These are phyloP conservation scores for Colletotrichum sp. DNA, from an alignment of 2,329 filamentous ascomycete species.

Conservation along the genomic window DNA sequence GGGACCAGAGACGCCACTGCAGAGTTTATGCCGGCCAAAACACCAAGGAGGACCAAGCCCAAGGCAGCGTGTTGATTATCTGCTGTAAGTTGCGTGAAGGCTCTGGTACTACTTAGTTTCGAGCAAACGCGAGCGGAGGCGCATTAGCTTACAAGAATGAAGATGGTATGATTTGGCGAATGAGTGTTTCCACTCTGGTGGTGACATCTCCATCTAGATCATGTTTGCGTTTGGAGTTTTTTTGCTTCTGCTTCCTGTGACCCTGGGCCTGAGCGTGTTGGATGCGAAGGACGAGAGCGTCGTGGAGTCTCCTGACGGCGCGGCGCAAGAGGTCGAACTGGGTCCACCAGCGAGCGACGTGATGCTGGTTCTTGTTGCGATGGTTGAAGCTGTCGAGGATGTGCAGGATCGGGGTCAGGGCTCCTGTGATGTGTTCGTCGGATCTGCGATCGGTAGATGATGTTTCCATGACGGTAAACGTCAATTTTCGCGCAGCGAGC, in stretches of 20 bases:
- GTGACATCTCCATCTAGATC: neutral
- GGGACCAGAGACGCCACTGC: conserved; percentile 43
- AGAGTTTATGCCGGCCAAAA: conserved; percentile 63
- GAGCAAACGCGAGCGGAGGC: neutral
- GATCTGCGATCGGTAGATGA: conserved; percentile 24
- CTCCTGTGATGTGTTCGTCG: neutral
- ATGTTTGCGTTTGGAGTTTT: neutral
- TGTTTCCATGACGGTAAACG: neutral
- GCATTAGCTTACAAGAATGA: conserved; percentile 38
- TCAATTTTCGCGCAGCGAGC: neutral
- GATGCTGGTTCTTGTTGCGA: conserved; percentile 93
- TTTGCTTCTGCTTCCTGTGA: conserved; percentile 4
- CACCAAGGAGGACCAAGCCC: conserved; percentile 70
- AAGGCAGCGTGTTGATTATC: conserved; percentile 76
- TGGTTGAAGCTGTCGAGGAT: conserved; percentile 77
- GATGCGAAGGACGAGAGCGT: conserved; percentile 31
- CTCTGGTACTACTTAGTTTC: conserved; percentile 35
- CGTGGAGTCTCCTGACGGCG: conserved; percentile 59
- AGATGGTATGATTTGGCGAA: conserved; percentile 33
- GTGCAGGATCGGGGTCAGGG: conserved; percentile 45
- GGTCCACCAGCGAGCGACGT: conserved; percentile 78
- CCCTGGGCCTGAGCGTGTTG: neutral
- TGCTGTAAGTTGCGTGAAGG: conserved; percentile 73
- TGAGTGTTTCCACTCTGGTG: conserved; percentile 28
- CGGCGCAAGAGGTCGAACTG: conserved; percentile 76